phyloP scores from a whole-genome alignment of 164 flowering plant species.

The Amborella trichopoda region DNA sequence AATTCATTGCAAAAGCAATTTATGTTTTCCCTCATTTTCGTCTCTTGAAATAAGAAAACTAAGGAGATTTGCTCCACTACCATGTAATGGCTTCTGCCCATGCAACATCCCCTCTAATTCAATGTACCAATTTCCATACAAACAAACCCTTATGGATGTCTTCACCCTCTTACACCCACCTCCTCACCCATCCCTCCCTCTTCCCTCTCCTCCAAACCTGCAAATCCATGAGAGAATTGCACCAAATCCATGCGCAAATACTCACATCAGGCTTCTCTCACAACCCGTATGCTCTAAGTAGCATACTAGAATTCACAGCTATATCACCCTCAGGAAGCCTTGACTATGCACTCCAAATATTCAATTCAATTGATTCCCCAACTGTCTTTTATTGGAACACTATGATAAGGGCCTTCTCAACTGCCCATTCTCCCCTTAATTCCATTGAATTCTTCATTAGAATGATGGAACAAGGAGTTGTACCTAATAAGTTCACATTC shows the following conservation, averaged over 20 bases:
- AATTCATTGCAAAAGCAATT: too few species aligned
- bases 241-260: constrained; percentile 51
- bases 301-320: constrained; percentile 29
- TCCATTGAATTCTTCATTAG: constrained; percentile 25
- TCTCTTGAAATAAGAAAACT: too few species aligned
- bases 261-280: constrained; percentile 26
- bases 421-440: constrained; percentile 17
- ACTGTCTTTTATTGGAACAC: constrained; percentile 43
- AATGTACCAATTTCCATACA: too few species aligned
- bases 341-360: constrained; percentile 18
- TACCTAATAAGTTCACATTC: constrained; percentile 42
- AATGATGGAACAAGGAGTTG: constrained; percentile 24
- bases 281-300: constrained; percentile 28
- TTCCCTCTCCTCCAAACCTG: constrained; percentile 16
- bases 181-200: constrained; percentile 1
- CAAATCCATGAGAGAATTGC: constrained; percentile 17
- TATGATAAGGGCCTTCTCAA: constrained; percentile 39
- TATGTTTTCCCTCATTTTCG: too few species aligned
- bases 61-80: too few species aligned
- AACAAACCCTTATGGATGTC: too few species aligned
- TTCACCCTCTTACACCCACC: too few species aligned
- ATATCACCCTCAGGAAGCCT: constrained; percentile 25
- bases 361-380: constrained; percentile 21
- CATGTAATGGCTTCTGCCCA: too few species aligned
- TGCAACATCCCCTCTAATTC: too few species aligned